These are phyloP conservation scores for Heritiera fomes DNA, from an alignment of 345 rosid species.

Conservation along the genomic window DNA sequence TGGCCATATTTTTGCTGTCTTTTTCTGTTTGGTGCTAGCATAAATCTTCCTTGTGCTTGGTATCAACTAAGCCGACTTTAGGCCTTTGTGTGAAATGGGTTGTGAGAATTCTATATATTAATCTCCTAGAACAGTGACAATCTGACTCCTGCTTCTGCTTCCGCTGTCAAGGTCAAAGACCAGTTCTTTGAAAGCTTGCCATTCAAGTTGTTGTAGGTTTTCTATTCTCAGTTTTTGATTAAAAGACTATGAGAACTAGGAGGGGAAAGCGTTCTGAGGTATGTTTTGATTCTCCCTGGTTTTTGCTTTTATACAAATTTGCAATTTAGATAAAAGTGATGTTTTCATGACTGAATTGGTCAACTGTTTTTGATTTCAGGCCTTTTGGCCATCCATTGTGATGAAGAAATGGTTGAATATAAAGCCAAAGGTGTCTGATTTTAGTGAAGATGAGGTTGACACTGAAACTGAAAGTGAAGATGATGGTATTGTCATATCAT, in stretches of 20 bases:
- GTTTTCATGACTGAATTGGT: constrained; percentile 24
- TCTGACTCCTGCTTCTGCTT: constrained; percentile 16
- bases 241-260: constrained; percentile 51
- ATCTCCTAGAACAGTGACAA: constrained; percentile 32
- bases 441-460: constrained; percentile 92
- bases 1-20: constrained; percentile 47
- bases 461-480: constrained; percentile 95
- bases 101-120: constrained; percentile 35
- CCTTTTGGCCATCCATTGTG: constrained; percentile 90
- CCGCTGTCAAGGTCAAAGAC: constrained; percentile 20
- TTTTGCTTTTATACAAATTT: constrained; percentile 6
- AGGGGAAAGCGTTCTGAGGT: constrained; percentile 81
- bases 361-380: constrained; percentile 41
- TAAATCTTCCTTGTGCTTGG: constrained; percentile 50
- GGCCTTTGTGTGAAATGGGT: constrained; percentile 22
- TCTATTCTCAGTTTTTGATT: constrained; percentile 16
- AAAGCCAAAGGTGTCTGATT: constrained; percentile 74
- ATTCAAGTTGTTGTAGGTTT: background rate
- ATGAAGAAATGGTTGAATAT: constrained; percentile 98
- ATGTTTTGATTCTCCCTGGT: constrained; percentile 20
- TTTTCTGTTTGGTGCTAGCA: constrained; percentile 43
- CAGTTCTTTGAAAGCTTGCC: constrained; percentile 15
- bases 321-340: background rate
- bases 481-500: constrained; percentile 52
- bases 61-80: constrained; percentile 32